These are phyloP conservation scores for Penicillium riverlandense DNA, from an alignment of 495 filamentous ascomycete species.

Conservation along the genomic window DNA sequence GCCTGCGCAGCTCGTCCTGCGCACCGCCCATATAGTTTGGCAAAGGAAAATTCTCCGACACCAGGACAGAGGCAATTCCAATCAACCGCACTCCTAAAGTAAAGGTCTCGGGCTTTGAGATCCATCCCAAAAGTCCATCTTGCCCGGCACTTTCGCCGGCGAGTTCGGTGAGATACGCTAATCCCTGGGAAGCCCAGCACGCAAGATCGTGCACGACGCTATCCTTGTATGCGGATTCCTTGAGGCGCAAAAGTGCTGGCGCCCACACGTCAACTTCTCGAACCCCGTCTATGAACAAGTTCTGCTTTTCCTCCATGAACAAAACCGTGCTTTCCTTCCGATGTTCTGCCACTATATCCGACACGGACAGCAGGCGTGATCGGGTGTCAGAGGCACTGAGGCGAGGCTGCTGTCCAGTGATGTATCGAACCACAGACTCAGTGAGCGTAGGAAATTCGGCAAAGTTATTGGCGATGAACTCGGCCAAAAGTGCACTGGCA, in stretches of 20 bases:
- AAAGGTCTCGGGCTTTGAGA: conserved; percentile 64
- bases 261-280: conserved; percentile 63
- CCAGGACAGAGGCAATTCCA: conserved; percentile 31
- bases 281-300: conserved; percentile 77
- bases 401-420: conserved; percentile 17
- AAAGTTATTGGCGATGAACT: conserved; percentile 35
- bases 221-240: conserved; percentile 13
- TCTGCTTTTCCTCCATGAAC: conserved; percentile 85
- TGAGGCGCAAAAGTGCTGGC: conserved; percentile 30
- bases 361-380: conserved; percentile 26
- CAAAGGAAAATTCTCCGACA: conserved; percentile 30
- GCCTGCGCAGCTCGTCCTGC: conserved; percentile 10
- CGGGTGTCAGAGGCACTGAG: conserved; percentile 13
- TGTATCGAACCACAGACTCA: conserved; percentile 19
- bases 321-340: conserved; percentile 60
- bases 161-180: conserved; percentile 39
- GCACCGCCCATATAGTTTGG: conserved; percentile 18
- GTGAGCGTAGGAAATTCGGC: conserved; percentile 26
- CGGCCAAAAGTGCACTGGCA: conserved; percentile 37
- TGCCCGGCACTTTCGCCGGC: conserved; percentile 9
- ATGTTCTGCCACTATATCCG: conserved; percentile 38
- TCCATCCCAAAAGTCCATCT: conserved; percentile 69
- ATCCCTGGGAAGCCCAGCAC: conserved; percentile 52
- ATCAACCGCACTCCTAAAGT: conserved; percentile 55
- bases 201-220: conserved; percentile 20